These are phyloP conservation scores for Neurospora sp. DNA, from an alignment of 495 filamentous ascomycete species.

Conservation along the genomic window DNA sequence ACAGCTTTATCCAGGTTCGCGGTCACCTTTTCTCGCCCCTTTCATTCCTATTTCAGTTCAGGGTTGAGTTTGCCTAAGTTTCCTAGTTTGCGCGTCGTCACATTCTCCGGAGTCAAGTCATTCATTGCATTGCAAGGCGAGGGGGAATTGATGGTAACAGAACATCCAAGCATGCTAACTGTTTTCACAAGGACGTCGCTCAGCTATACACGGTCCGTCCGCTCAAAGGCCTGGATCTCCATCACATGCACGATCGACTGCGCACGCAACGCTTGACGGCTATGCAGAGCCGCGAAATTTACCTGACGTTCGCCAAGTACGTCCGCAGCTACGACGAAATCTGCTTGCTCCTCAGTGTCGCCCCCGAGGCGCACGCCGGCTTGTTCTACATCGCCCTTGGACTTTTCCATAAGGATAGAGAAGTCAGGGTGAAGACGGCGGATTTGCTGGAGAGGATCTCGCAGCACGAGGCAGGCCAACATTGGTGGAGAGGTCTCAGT, in stretches of 20 bases:
- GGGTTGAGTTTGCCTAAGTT: background rate
- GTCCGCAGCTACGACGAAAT: constrained; percentile 81
- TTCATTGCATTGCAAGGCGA: background rate
- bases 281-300: constrained; percentile 64
- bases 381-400: constrained; percentile 88
- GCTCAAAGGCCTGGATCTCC: constrained; percentile 73
- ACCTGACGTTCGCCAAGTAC: constrained; percentile 63
- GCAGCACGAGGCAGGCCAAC: constrained; percentile 78
- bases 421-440: constrained; percentile 67
- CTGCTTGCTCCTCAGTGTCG: constrained; percentile 74
- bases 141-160: background rate
- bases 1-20: constrained; percentile 75
- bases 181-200: constrained; percentile 44
- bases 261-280: constrained; percentile 64
- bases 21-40: constrained; percentile 5
- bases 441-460: constrained; percentile 74
- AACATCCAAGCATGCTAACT: background rate
- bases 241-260: constrained; percentile 85
- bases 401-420: constrained; percentile 79
- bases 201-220: constrained; percentile 57
- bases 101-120: background rate
- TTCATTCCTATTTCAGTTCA: background rate
- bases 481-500: constrained; percentile 83
- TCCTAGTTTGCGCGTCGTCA: background rate
- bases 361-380: constrained; percentile 78